Percentiles rank a stretch among this genome's conserved stretches.
Conservation (phyloP, 805 yeast species). For the Suhomyces vadensis region DNA sequence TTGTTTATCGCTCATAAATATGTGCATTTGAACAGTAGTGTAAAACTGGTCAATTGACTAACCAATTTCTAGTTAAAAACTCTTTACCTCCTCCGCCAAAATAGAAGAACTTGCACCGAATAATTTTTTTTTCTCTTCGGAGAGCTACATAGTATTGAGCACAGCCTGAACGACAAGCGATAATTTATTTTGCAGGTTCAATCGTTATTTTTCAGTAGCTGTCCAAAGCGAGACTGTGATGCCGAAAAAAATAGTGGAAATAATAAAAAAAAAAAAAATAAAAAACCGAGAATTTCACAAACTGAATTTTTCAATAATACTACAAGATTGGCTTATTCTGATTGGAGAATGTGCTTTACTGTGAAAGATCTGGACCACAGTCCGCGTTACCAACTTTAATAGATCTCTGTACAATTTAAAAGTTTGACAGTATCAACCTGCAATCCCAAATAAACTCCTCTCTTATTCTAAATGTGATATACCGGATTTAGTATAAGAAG, state of each 20-base stretch:
- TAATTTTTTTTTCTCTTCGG: neutral
- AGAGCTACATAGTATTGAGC: neutral
- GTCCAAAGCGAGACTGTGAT: neutral
- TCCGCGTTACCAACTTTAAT: neutral
- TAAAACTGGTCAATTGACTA: too few species aligned
- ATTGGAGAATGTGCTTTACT: neutral
- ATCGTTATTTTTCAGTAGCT: neutral
- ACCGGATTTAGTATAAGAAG: neutral
- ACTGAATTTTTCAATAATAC: neutral
- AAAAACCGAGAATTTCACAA: neutral
- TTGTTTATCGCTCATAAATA: too few species aligned
- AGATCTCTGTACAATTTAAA: neutral
- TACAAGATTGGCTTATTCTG: neutral
- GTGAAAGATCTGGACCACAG: neutral
- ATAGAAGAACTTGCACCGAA: neutral
- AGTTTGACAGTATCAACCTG: conserved; percentile 1
- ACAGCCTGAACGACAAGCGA: neutral
- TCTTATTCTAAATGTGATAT: neutral
- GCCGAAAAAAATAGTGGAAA: neutral
- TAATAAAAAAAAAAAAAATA: neutral
- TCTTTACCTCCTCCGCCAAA: neutral
- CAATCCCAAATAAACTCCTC: neutral
- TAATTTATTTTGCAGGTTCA: neutral
- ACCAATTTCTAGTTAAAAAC: neutral
- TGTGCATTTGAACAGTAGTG: too few species aligned